phyloP scores from a whole-genome alignment of 2,329 filamentous ascomycete genomes.

The Spiromastix sp. region DNA sequence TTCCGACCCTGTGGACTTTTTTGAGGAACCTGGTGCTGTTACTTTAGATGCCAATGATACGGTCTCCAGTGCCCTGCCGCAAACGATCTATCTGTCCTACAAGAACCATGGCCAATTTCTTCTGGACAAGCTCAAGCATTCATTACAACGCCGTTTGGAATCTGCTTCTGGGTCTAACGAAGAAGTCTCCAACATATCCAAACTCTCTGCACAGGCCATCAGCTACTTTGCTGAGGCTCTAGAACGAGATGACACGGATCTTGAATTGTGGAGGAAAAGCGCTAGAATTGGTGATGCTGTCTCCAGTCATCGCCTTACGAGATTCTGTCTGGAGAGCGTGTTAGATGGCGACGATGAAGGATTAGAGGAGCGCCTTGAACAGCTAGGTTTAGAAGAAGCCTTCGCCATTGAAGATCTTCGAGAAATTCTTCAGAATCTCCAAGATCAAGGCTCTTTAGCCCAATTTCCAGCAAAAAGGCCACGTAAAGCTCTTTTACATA shows the following conservation, averaged over 20 bases:
- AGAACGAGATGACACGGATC: conserved; percentile 54
- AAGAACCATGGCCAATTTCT: conserved; percentile 93
- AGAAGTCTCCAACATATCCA: conserved; percentile 16
- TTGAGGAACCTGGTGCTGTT: conserved; percentile 17
- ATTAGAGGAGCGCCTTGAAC: conserved; percentile 41
- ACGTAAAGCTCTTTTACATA: conserved; percentile 41
- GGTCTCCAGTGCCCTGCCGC: conserved; percentile 68
- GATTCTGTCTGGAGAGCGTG: conserved; percentile 55
- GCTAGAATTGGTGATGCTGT: conserved; percentile 48
- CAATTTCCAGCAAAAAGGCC: conserved; percentile 41
- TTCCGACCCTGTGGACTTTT: conserved; percentile 37
- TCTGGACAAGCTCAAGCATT: conserved; percentile 60
- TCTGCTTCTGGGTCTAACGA: conserved; percentile 12
- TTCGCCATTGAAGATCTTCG: conserved; percentile 43
- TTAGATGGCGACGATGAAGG: conserved; percentile 51
- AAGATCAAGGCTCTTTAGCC: conserved; percentile 45
- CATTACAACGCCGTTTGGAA: conserved; percentile 8
- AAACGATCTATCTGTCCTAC: conserved; percentile 85
- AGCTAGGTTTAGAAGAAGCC: conserved; percentile 49
- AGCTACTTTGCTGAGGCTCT: conserved; percentile 50
- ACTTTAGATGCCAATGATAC: conserved; percentile 56
- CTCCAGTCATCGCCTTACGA: conserved; percentile 47
- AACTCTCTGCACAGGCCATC: conserved; percentile 34
- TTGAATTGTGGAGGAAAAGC: conserved; percentile 53
- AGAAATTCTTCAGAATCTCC: conserved; percentile 38